Conservation (phyloP, 257 asterid genomes). For the Haberlea rhodopensis region DNA sequence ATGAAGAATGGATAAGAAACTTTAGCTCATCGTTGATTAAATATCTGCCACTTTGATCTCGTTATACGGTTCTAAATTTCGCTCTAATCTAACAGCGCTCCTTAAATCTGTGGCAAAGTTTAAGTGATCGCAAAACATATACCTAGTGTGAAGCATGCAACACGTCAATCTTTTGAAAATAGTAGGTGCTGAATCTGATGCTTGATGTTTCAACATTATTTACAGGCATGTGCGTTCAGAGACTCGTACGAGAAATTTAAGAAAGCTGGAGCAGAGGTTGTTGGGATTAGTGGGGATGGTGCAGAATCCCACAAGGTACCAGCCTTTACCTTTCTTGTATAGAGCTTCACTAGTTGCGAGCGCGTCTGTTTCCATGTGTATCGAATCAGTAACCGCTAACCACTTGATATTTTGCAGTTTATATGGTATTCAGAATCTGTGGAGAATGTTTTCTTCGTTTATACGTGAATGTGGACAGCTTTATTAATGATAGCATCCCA, state of each 20-base stretch:
- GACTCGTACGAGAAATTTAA: constrained; percentile 95
- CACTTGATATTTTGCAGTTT: not conserved
- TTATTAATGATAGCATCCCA: not conserved
- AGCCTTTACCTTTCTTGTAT: constrained; percentile 8
- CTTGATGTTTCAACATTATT: constrained; percentile 24
- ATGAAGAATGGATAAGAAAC: not conserved
- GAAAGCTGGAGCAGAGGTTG: constrained; percentile 97
- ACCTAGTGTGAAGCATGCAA: constrained; percentile 1
- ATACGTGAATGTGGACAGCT: not conserved
- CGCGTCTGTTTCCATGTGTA: not conserved
- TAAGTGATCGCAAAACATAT: not conserved
- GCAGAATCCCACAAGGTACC: constrained; percentile 84
- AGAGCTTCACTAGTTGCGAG: not conserved
- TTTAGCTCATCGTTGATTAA: not conserved
- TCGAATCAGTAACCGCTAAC: not conserved
- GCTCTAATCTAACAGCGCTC: not conserved
- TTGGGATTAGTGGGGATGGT: constrained; percentile 88
- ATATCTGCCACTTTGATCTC: not conserved
- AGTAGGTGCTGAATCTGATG: too few species aligned
- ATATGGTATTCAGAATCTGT: not conserved
- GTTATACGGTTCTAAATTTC: not conserved
- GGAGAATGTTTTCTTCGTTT: not conserved
- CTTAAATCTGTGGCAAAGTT: not conserved
- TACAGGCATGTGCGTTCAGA: constrained; percentile 96
- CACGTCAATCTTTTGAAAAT: not conserved